A percentile compares a stretch with the other conserved stretches of the same genome.
Conservation (phyloP, 2,329 filamentous ascomycete genomes). For the Juglanconis sp. region DNA sequence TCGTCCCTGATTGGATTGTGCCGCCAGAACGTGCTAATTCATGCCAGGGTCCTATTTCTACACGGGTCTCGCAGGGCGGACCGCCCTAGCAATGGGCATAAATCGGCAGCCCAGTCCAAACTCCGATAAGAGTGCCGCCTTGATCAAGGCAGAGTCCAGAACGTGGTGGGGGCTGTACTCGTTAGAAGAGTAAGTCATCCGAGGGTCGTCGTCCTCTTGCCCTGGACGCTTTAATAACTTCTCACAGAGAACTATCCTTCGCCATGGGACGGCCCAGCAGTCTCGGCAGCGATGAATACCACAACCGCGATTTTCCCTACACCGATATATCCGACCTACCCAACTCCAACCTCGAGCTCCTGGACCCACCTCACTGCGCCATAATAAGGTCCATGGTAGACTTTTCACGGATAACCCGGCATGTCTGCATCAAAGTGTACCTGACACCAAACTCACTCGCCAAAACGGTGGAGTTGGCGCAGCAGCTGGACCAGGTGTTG, state of each 20-base stretch:
- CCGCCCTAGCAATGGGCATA: slow-evolving; percentile 44
- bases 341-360: not conserved
- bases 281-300: slow-evolving; percentile 45
- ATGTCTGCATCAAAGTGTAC: slow-evolving; percentile 25
- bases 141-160: slow-evolving; percentile 34
- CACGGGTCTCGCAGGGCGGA: slow-evolving; percentile 44
- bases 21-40: not conserved
- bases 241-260: slow-evolving; percentile 42
- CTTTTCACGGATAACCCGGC: slow-evolving; percentile 26
- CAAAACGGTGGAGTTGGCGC: slow-evolving; percentile 21
- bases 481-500: slow-evolving; percentile 23
- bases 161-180: slow-evolving; percentile 47
- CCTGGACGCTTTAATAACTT: not conserved
- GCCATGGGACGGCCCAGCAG: slow-evolving; percentile 46
- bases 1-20: not conserved
- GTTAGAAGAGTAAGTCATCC: slow-evolving; percentile 37
- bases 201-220: not conserved
- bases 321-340: slow-evolving; percentile 18
- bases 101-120: slow-evolving; percentile 36
- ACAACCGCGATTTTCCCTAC: slow-evolving; percentile 36
- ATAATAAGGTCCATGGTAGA: slow-evolving; percentile 28
- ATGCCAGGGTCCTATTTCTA: slow-evolving; percentile 42
- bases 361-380: slow-evolving; percentile 26
- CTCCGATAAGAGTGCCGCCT: slow-evolving; percentile 31
- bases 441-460: slow-evolving; percentile 20